phyloP scores from a whole-genome alignment of 2,329 filamentous ascomycete genomes.

The Pyrenochaeta sp. region DNA sequence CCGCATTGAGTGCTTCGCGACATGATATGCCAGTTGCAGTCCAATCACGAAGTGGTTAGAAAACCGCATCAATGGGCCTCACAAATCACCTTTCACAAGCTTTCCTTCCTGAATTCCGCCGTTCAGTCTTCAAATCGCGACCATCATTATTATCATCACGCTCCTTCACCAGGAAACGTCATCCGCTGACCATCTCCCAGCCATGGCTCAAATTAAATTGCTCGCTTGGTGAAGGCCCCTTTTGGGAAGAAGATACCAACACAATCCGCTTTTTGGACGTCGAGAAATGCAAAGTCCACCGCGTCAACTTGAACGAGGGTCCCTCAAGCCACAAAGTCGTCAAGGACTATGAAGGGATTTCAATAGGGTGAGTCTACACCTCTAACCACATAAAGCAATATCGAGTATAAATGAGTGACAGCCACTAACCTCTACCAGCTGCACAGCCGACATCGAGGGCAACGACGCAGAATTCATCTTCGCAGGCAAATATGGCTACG shows the following conservation, averaged over 20 bases:
- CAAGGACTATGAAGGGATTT: conserved; percentile 63
- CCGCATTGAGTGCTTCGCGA: conserved; percentile 7
- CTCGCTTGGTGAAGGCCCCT: conserved; percentile 76
- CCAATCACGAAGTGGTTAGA: not conserved
- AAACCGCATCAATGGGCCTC: too few species aligned
- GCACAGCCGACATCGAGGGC: conserved; percentile 78
- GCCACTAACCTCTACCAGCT: conserved; percentile 26
- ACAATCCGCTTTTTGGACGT: conserved; percentile 84
- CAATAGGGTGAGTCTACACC: conserved; percentile 57
- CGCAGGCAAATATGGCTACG: conserved; percentile 82
- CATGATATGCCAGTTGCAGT: not conserved
- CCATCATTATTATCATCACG: not conserved
- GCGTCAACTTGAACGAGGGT: conserved; percentile 71
- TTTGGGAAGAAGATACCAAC: conserved; percentile 72
- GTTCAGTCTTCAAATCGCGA: not conserved
- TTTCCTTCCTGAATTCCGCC: not conserved
- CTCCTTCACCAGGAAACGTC: not conserved
- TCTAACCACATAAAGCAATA: not conserved
- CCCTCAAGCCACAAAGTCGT: conserved; percentile 65
- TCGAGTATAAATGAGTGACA: not conserved
- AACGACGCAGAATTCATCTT: conserved; percentile 76
- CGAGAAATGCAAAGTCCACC: conserved; percentile 76
- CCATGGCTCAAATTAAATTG: conserved; percentile 70
- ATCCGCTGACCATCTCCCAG: conserved; percentile 32
- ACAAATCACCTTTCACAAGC: too few species aligned